These are phyloP conservation scores for Nakaseomyces uthaithaninus DNA, from an alignment of 1,139 yeast species.

Conservation along the genomic window DNA sequence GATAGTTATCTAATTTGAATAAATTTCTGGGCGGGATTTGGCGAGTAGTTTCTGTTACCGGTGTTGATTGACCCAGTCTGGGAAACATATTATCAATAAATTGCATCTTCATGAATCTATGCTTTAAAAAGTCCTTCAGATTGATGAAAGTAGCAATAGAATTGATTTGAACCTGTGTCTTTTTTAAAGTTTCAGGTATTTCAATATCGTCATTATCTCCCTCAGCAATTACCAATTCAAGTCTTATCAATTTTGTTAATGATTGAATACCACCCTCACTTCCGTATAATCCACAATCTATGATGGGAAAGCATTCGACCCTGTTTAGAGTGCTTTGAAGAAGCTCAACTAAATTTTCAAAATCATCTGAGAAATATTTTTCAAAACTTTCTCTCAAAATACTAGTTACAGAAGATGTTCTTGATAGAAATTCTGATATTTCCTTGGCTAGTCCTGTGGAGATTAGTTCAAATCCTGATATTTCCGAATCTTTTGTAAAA, in stretches of 20 bases:
- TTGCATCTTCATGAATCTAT: constrained; percentile 30
- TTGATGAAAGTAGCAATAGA: constrained; percentile 81
- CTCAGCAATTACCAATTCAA: constrained; percentile 38
- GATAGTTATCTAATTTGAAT: constrained; percentile 39
- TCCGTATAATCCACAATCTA: constrained; percentile 44
- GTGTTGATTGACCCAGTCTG: constrained; percentile 6
- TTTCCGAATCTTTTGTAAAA: constrained; percentile 30
- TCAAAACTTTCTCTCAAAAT: constrained; percentile 36
- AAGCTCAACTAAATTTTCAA: constrained; percentile 43
- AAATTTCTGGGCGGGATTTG: constrained; percentile 10
- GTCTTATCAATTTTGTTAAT: constrained; percentile 64
- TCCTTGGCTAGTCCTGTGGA: constrained; percentile 57
- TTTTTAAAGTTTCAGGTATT: constrained; percentile 34
- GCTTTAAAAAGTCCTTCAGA: constrained; percentile 53
- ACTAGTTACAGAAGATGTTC: constrained; percentile 4
- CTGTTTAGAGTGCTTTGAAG: constrained; percentile 72
- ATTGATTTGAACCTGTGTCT: constrained; percentile 62
- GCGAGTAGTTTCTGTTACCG: constrained; percentile 1
- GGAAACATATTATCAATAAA: constrained; percentile 23
- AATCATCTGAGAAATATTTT: constrained; percentile 38
- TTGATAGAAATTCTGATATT: constrained; percentile 38
- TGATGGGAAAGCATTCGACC: constrained; percentile 66
- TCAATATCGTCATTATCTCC: constrained; percentile 31
- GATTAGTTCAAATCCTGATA: constrained; percentile 71
- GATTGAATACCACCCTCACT: constrained; percentile 43